Percentiles rank a stretch among this genome's conserved stretches.
Conservation (phyloP, 441 rosid species). For the Euphorbia schlechtendalii region DNA sequence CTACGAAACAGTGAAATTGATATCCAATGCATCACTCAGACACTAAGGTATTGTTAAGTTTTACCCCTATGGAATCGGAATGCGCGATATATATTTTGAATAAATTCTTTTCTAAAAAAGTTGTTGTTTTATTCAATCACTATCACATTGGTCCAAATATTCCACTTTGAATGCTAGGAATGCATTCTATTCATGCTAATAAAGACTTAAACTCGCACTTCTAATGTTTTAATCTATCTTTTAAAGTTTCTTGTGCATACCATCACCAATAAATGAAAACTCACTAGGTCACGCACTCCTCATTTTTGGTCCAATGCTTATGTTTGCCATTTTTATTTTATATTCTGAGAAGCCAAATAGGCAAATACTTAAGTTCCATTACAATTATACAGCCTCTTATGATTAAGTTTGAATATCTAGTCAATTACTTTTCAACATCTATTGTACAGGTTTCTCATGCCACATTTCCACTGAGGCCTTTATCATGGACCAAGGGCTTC, state of each 20-base stretch:
- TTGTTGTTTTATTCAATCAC: not conserved
- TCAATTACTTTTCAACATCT: constrained; percentile 8
- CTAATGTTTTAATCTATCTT: not conserved
- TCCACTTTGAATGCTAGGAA: not conserved
- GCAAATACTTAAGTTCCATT: not conserved
- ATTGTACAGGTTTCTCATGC: constrained; percentile 57
- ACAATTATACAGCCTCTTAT: not conserved
- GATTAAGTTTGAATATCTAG: constrained; percentile 7
- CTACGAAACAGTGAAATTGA: constrained; percentile 1
- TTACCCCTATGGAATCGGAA: not conserved
- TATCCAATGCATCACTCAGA: not conserved
- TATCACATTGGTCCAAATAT: not conserved
- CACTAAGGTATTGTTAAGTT: not conserved
- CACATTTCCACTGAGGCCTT: constrained; percentile 43
- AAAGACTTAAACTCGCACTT: not conserved
- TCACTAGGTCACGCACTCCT: not conserved
- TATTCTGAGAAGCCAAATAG: not conserved
- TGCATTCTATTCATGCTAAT: not conserved
- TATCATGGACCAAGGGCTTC: constrained; percentile 54
- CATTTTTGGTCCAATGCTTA: not conserved
- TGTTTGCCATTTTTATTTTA: not conserved
- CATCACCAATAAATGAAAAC: not conserved
- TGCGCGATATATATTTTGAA: not conserved
- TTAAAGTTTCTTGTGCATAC: not conserved
- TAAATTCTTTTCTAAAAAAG: not conserved